These are phyloP conservation scores for Mycena sanguinolenta DNA, from an alignment of 768 basidiomycete genomes.

Conservation along the genomic window DNA sequence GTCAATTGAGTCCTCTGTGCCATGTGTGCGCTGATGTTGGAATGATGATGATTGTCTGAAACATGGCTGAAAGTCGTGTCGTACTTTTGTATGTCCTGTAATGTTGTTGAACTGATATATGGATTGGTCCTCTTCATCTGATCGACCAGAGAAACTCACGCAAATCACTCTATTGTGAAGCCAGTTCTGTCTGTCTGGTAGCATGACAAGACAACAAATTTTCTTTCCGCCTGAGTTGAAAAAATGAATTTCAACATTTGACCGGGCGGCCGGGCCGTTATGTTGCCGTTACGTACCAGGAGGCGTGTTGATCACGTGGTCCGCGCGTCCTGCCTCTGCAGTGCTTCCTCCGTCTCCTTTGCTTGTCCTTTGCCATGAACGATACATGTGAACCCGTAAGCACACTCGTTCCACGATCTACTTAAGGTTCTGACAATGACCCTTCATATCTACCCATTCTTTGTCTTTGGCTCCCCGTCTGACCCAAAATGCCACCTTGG, in stretches of 20 bases:
- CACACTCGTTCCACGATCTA: neutral
- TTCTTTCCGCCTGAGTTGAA: no score
- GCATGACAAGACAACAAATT: no score
- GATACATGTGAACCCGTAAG: slow-evolving; percentile 33
- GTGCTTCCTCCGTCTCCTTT: neutral
- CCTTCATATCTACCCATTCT: neutral
- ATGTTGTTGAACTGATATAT: no score
- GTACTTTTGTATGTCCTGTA: no score
- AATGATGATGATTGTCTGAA: neutral
- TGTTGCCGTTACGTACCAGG: neutral
- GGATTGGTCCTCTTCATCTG: no score
- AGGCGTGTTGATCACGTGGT: slow-evolving; percentile 8
- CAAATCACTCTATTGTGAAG: no score
- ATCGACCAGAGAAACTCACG: no score
- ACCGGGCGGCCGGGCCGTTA: no score
- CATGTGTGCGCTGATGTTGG: neutral
- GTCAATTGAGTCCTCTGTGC: neutral
- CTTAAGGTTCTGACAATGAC: neutral
- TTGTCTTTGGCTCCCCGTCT: neutral
- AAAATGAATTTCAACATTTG: no score
- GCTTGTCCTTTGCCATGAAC: slow-evolving; percentile 9
- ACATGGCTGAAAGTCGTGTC: no score
- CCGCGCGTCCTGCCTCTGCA: neutral
- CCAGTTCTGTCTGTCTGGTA: no score
- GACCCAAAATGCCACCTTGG: neutral